A percentile compares a stretch with the other conserved stretches of the same genome.
phyloP scores from a whole-genome alignment of 257 asterid species.

The Fraxinus cuspidata region DNA sequence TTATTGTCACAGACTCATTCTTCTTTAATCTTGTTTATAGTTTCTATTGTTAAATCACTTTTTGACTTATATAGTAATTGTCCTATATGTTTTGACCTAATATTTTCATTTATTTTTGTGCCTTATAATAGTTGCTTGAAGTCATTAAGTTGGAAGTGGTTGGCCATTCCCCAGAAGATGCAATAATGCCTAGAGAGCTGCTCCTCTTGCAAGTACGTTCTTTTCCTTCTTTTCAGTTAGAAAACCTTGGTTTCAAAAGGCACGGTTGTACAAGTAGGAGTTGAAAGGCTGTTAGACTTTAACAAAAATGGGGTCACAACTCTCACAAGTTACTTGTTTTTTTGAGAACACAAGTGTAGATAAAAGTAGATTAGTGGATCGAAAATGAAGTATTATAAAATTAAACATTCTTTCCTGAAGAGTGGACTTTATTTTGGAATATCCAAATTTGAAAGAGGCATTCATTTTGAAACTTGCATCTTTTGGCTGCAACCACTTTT shows the following conservation, averaged over 20 bases:
- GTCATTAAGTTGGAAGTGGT: conserved; percentile 79
- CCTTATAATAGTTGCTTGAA: conserved; percentile 64
- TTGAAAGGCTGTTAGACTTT: neutral
- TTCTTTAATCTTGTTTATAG: neutral
- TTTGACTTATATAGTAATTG: neutral
- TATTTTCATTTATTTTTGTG: conserved; percentile 16
- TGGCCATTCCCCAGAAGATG: conserved; percentile 66
- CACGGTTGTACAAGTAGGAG: neutral
- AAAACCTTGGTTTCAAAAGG: neutral
- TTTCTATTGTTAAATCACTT: neutral
- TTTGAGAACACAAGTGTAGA: neutral
- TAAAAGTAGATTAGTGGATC: neutral
- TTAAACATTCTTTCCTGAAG: too few species aligned
- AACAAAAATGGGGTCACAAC: neutral
- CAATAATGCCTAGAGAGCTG: conserved; percentile 71
- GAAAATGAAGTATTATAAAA: too few species aligned
- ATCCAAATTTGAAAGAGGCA: too few species aligned
- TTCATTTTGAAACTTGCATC: too few species aligned
- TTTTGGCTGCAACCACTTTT: too few species aligned
- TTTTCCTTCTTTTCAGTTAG: neutral
- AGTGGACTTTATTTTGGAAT: too few species aligned
- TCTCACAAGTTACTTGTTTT: neutral
- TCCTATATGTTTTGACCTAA: neutral
- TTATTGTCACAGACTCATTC: neutral
- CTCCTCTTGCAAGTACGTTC: conserved; percentile 71